Evolutionary conservation across 2,329 filamentous ascomycete species (phyloP).

Genomic region (Dothistroma pini): DNA sequence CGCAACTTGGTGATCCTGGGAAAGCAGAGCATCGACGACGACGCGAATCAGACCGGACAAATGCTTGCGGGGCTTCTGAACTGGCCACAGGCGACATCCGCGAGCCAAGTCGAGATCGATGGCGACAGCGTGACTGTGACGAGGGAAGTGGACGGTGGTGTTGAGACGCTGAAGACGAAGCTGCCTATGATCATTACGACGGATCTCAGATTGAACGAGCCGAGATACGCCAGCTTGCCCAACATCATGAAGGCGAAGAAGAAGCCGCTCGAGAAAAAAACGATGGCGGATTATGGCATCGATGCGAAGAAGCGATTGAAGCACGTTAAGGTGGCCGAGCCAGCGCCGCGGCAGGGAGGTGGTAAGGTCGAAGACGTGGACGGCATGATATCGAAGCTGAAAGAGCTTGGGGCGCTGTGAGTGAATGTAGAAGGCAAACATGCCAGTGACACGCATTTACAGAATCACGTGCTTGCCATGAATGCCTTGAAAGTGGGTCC

Average conservation of each 20-base stretch:
- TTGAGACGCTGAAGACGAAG: conserved; percentile 80
- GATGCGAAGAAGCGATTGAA: conserved; percentile 74
- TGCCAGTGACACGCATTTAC: conserved; percentile 5
- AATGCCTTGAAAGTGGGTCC: no score
- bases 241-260: conserved; percentile 99
- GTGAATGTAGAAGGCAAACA: conserved; percentile 8
- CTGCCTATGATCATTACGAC: conserved; percentile 94
- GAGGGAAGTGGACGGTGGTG: conserved; percentile 91
- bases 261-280: conserved; percentile 96
- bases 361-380: conserved; percentile 98
- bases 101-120: conserved; percentile 74
- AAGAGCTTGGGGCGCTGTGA: conserved; percentile 89
- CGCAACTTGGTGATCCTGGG: conserved; percentile 90
- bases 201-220: conserved; percentile 90
- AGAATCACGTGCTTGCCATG: neutral
- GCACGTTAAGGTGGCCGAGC: conserved; percentile 87
- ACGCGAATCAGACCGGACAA: conserved; percentile 92
- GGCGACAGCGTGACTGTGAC: conserved; percentile 71
- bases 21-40: conserved; percentile 98
- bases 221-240: conserved; percentile 87
- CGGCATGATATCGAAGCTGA: conserved; percentile 87
- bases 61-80: conserved; percentile 91
- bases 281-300: conserved; percentile 74
- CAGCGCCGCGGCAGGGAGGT: conserved; percentile 80
- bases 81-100: conserved; percentile 95